Conservation (phyloP, 2,329 filamentous ascomycete species). For the Claviceps sorghi region DNA sequence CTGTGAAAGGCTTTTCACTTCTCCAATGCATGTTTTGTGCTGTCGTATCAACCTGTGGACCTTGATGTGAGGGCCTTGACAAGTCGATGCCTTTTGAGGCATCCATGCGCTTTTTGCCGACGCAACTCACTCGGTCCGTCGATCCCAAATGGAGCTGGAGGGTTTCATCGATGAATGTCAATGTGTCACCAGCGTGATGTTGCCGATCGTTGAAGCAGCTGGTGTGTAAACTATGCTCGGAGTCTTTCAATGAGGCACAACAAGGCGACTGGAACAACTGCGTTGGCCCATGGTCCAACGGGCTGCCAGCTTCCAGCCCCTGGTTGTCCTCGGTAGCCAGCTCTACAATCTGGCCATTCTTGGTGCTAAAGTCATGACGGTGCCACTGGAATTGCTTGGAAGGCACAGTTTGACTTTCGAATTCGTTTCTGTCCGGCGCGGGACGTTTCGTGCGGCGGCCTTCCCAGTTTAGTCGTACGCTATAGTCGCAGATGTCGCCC, state of each 20-base stretch:
- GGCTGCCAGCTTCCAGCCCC: background rate
- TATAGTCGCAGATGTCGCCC: conserved; percentile 65
- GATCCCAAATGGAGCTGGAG: background rate
- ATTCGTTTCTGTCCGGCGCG: background rate
- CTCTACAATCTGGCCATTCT: background rate
- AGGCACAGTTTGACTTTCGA: background rate
- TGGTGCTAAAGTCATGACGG: background rate
- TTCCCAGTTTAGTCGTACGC: conserved; percentile 68
- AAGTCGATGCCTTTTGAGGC: background rate
- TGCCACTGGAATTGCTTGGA: background rate
- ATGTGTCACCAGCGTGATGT: background rate
- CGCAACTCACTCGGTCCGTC: background rate
- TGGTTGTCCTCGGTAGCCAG: background rate
- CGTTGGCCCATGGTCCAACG: background rate
- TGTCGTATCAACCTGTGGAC: background rate
- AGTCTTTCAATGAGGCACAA: background rate
- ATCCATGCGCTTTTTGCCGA: background rate
- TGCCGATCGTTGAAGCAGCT: background rate
- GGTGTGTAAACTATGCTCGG: background rate
- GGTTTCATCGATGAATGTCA: conserved; percentile 5
- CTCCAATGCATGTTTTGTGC: background rate
- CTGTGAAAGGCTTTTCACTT: background rate
- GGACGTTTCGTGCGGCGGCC: conserved; percentile 32
- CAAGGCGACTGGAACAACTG: background rate
- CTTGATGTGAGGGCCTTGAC: background rate